phyloP scores from a whole-genome alignment of 1,284 basidiomycete genomes.

The Rugiboletus extremiorientalis region DNA sequence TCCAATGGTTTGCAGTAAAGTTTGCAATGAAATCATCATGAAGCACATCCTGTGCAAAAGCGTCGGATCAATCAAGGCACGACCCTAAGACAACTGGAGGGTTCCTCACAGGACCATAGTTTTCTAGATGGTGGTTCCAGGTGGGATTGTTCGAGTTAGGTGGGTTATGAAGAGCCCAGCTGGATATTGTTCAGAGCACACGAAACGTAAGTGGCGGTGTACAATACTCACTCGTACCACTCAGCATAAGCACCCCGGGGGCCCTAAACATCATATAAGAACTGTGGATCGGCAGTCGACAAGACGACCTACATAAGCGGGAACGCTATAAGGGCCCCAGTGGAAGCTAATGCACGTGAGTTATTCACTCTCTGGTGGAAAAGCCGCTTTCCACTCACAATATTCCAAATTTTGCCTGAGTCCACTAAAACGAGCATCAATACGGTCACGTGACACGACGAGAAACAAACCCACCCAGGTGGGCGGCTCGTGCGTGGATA shows the following conservation, averaged over 20 bases:
- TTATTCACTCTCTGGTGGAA: background rate
- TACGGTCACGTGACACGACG: background rate
- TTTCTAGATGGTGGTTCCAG: constrained; percentile 50
- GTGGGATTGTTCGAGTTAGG: constrained; percentile 39
- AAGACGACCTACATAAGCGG: constrained; percentile 41
- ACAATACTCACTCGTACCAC: constrained; percentile 49
- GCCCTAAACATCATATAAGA: constrained; percentile 26
- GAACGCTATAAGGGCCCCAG: constrained; percentile 57
- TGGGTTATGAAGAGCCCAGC: constrained; percentile 43
- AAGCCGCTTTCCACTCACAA: constrained; percentile 42
- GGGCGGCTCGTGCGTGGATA: constrained; percentile 50
- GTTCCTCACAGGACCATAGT: constrained; percentile 44
- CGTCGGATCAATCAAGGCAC: background rate
- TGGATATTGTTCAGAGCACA: constrained; percentile 12
- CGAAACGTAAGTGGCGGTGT: background rate
- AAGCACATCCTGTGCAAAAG: constrained; percentile 38
- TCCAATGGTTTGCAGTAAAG: constrained; percentile 53
- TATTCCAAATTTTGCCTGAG: constrained; percentile 54
- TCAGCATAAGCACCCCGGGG: constrained; percentile 48
- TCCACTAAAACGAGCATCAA: constrained; percentile 37
- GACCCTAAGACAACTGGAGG: background rate
- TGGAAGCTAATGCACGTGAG: constrained; percentile 44
- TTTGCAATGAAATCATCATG: constrained; percentile 60
- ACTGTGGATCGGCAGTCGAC: background rate
- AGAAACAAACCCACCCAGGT: constrained; percentile 42